Base-by-base conservation (phyloP, 192 early-diverging fungal species). In the Rhizophagus sp. region DNA sequence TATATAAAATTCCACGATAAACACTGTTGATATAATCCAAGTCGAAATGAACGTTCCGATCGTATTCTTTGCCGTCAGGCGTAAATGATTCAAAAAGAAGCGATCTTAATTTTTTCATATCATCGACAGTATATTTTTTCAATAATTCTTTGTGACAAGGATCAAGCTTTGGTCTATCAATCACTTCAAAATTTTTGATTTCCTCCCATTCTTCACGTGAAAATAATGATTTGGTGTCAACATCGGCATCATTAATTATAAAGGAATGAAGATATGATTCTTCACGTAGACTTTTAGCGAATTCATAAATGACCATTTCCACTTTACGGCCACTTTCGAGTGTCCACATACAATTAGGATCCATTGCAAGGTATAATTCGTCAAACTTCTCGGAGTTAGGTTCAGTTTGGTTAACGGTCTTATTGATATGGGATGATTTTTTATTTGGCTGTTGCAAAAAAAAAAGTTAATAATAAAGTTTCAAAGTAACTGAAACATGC, bases 181-280 rank as follows among this genome's bases (percentile, higher is more conserved):
- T 30, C 27, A 30, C 27, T 30, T 30, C 27, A 30, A 30, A 30
- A 30, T 30, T 30, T 30, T 30, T 30, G 1, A 30, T 30, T 30
- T 30, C 27, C 1, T 30, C 1, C 1, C 27, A 30, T 30, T 30
- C 1, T 34, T 71, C 69, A n/a, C 1, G 15, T 71, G 3, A 34
- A 71, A 71, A 71, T 41, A 71, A 71, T 34, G 9, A 34, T 71
- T 44, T 71, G 8, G 36, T 71, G 4, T 41, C 36, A 44, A 44
- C 36, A 71, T 71, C 15, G 3, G 69, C 36, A 71, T 71, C 36
- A 44, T 71, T 71, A 9, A 71, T 71, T 71, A 71, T 71, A 36
- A 41, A 41, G 33, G 36, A 71, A 71, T 71, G 15, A 71, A 71
- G 69, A 71, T 71, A 71, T 44, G 27, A 30, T 30, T 30, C 27